These are phyloP conservation scores for Pachyrhizus erosus DNA, from an alignment of 306 rosid genomes.

Conservation along the genomic window DNA sequence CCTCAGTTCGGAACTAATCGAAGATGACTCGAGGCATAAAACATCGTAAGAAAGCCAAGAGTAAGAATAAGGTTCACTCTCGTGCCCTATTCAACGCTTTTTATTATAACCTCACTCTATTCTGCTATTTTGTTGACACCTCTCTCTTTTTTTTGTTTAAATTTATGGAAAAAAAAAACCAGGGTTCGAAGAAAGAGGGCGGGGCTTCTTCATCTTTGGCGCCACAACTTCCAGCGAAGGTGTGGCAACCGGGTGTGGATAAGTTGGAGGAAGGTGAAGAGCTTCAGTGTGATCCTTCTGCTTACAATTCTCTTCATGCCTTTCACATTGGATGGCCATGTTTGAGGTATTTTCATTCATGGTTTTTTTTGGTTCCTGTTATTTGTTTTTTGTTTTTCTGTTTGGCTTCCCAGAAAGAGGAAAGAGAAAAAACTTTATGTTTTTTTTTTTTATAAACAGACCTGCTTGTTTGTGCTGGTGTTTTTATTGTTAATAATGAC, in stretches of 20 bases:
- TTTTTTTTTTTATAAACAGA: not conserved
- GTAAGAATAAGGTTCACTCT: conserved; percentile 71
- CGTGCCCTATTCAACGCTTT: not conserved
- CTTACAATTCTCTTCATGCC: conserved; percentile 90
- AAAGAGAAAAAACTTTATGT: not conserved
- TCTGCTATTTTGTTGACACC: not conserved
- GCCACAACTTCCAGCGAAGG: conserved; percentile 74
- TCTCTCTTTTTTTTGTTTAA: not conserved
- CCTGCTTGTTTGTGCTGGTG: not conserved
- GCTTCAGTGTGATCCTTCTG: conserved; percentile 95
- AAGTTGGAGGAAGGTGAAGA: conserved; percentile 95
- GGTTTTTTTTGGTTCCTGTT: not conserved
- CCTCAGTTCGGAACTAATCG: not conserved
- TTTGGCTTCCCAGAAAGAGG: not conserved
- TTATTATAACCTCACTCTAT: not conserved
- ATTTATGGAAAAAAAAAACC: not conserved
- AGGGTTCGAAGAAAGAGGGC: conserved; percentile 66
- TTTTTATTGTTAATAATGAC: not conserved
- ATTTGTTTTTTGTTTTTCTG: not conserved
- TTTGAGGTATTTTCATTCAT: conserved; percentile 61
- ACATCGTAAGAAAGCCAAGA: conserved; percentile 75
- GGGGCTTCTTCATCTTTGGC: conserved; percentile 67
- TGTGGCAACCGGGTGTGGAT: conserved; percentile 98
- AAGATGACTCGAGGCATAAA: conserved; percentile 78
- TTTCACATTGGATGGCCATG: conserved; percentile 95